Evolutionary conservation across 2,329 filamentous ascomycete species (phyloP).

Genomic region (Fusarium incarnatum): DNA sequence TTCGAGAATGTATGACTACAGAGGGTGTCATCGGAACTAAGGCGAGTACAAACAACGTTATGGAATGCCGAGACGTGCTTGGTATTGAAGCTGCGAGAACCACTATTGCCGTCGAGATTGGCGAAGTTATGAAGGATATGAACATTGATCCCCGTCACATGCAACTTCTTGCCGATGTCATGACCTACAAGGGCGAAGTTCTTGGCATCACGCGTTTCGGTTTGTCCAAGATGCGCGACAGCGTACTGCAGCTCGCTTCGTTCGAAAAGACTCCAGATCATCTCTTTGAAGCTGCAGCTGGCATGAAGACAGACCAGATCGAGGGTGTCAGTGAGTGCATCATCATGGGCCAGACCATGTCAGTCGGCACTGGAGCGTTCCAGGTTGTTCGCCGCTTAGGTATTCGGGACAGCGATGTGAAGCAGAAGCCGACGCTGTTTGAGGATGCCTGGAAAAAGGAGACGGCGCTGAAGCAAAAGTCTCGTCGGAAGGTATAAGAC

Average conservation of each 20-base stretch:
- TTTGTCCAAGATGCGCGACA: slow-evolving; percentile 95
- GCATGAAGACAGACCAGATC: slow-evolving; percentile 91
- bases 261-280: slow-evolving; percentile 99
- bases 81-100: slow-evolving; percentile 94
- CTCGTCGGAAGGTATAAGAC: slow-evolving; percentile 30
- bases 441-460: slow-evolving; percentile 72
- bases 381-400: slow-evolving; percentile 84
- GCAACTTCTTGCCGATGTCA: slow-evolving; percentile 95
- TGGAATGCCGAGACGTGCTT: slow-evolving; percentile 87
- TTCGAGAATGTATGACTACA: slow-evolving; percentile 91
- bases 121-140: slow-evolving; percentile 91
- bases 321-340: slow-evolving; percentile 97
- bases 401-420: slow-evolving; percentile 69
- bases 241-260: slow-evolving; percentile 89
- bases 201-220: slow-evolving; percentile 97
- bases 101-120: slow-evolving; percentile 91
- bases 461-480: slow-evolving; percentile 36
- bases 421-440: slow-evolving; percentile 72
- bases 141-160: slow-evolving; percentile 97
- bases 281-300: slow-evolving; percentile 91
- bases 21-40: slow-evolving; percentile 85
- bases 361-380: slow-evolving; percentile 90
- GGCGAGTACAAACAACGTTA: slow-evolving; percentile 85
- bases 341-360: slow-evolving; percentile 97
- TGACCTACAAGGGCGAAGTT: slow-evolving; percentile 99